These are phyloP conservation scores for Wickerhamiella bombiphila DNA, from an alignment of 805 yeast genomes.

Conservation along the genomic window DNA sequence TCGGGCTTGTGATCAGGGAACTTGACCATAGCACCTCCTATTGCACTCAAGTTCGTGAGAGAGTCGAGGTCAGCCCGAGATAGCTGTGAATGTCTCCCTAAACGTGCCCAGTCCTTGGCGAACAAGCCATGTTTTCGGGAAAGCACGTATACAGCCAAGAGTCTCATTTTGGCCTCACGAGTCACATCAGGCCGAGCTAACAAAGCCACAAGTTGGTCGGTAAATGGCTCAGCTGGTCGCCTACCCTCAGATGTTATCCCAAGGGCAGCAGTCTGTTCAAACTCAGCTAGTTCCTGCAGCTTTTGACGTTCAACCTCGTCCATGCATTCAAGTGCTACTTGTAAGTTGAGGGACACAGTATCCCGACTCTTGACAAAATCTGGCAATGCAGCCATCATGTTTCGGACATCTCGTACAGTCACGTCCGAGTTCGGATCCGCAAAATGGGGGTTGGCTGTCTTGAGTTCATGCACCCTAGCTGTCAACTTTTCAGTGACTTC, in stretches of 20 bases:
- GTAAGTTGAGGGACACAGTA: constrained; percentile 24
- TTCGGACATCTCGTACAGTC: constrained; percentile 55
- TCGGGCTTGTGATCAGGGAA: constrained; percentile 2
- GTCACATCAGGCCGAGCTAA: constrained; percentile 31
- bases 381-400: constrained; percentile 39
- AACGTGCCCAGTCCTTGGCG: constrained; percentile 54
- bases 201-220: constrained; percentile 41
- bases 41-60: constrained; percentile 39
- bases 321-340: constrained; percentile 45
- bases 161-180: constrained; percentile 48
- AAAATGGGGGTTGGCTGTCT: constrained; percentile 59
- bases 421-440: constrained; percentile 53
- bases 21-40: constrained; percentile 32
- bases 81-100: constrained; percentile 40
- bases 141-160: constrained; percentile 58
- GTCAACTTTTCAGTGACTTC: constrained; percentile 53
- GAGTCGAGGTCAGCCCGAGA: constrained; percentile 34
- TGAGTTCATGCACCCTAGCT: constrained; percentile 46
- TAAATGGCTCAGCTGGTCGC: constrained; percentile 5
- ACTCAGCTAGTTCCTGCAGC: constrained; percentile 59
- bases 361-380: constrained; percentile 25
- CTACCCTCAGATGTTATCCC: constrained; percentile 41
- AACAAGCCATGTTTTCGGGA: constrained; percentile 66
- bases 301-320: constrained; percentile 41
- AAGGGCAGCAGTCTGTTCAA: constrained; percentile 71